Percentiles rank a stretch among this genome's conserved stretches.
phyloP scores from a whole-genome alignment of 331 rosid species.

The Arachis monticola region DNA sequence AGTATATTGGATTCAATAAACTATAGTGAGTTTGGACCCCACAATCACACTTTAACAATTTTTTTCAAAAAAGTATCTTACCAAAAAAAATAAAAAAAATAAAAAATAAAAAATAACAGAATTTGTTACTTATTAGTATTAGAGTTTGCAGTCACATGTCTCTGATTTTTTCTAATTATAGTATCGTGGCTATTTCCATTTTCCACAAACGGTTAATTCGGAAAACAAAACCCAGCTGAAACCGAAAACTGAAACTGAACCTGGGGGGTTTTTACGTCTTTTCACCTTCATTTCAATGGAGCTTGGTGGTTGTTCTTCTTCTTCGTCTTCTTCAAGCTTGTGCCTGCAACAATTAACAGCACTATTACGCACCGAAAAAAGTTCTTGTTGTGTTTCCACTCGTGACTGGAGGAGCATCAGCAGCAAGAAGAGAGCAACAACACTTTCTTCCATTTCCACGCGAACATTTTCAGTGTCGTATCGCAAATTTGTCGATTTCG shows the following conservation, averaged over 20 bases:
- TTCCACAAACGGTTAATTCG: neutral
- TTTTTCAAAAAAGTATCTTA: no score
- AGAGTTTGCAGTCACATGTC: slow-evolving; percentile 10
- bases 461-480: slow-evolving; percentile 44
- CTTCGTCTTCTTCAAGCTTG: slow-evolving; percentile 40
- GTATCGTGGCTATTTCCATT: neutral
- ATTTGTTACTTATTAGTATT: no score
- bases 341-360: slow-evolving; percentile 13
- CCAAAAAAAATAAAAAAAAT: no score
- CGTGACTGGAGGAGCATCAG: slow-evolving; percentile 17
- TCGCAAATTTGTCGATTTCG: slow-evolving; percentile 49
- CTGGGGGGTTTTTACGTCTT: no score
- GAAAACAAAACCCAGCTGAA: no score
- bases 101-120: no score
- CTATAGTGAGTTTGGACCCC: neutral
- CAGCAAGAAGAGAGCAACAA: neutral
- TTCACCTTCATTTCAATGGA: slow-evolving; percentile 31
- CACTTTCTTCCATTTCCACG: neutral
- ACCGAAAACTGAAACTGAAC: no score
- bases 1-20: neutral
- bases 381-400: neutral
- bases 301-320: slow-evolving; percentile 29
- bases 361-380: neutral
- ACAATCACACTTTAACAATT: no score
- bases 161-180: neutral